Base-by-base conservation (phyloP, 495 filamentous ascomycete genomes). In the Penicillium crystallinum region DNA sequence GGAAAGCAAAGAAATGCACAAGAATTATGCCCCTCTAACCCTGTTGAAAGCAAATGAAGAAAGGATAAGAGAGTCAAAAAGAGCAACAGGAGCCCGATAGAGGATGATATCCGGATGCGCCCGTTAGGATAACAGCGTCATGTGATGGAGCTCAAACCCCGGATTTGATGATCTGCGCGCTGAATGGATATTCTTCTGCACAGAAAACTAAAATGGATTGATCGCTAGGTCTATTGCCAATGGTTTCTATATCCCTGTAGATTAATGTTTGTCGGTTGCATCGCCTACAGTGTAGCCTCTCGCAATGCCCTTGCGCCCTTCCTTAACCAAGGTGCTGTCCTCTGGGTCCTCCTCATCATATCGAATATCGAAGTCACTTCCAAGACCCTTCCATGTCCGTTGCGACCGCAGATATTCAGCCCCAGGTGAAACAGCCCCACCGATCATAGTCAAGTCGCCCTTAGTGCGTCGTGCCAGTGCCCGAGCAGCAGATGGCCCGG, bases 361-460 rank as follows among this genome's bases (percentile, higher is more conserved):
- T 42, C 74, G 75, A 25, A 84, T 77, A 36, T 78, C 77, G 53
- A 90, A 93, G 66, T 98, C 93, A 52, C 85, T 95, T 0, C 93
- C 95, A 23, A 99, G 68, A 0, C 93, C 93, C 64, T 84, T 87
- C 93, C 93, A 99, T 6, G 87, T 95, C 50, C 93, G 69, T 59
- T 91, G 86, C 10, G 84, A 86, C 36, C 83, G 79, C 52, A 98
- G 66, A 61, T 81, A 97, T 68, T 96, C 88, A 4, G 95, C 93
- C 1, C 87, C 93, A 4, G 95, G 95, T 21, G 91, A 96, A n/a
- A 85, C 73, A 0, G 89, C 79, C 6, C 88, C 86, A 34, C 90
- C 91, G 34, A 95, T 78, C 31, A 79, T 80, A 2, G 87, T 85
- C 34, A 98, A 46, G 54, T 92, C 88, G 12, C 78, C 78, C 55